Conservation (phyloP, 768 basidiomycete species). For the Pholiota conissans region DNA sequence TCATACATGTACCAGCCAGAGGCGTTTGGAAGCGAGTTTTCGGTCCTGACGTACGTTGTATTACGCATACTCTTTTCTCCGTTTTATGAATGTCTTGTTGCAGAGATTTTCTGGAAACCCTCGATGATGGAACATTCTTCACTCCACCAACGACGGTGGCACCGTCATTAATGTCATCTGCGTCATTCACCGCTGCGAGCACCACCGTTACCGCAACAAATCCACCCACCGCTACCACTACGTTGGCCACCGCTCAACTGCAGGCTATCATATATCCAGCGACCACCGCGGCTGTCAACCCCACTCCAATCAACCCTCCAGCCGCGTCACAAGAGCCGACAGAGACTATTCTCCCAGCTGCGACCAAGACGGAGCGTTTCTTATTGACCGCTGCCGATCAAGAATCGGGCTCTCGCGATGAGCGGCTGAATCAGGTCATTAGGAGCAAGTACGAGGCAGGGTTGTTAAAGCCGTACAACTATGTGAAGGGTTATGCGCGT, state of each 20-base stretch:
- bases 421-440: constrained; percentile 88
- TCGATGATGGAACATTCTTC: constrained; percentile 84
- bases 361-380: constrained; percentile 85
- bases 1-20: constrained; percentile 73
- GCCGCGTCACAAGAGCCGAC: constrained; percentile 33
- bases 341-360: constrained; percentile 63
- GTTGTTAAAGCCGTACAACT: constrained; percentile 92
- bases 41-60: constrained; percentile 67
- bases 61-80: not conserved
- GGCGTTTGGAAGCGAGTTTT: constrained; percentile 79
- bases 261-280: constrained; percentile 13
- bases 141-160: constrained; percentile 54
- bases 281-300: constrained; percentile 4
- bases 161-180: constrained; percentile 49
- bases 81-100: constrained; percentile 3
- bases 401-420: constrained; percentile 85
- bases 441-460: constrained; percentile 97
- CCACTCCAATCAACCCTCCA: constrained; percentile 10
- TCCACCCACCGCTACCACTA: constrained; percentile 2
- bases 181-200: constrained; percentile 24
- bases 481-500: constrained; percentile 92
- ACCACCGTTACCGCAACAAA: constrained; percentile 3
- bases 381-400: constrained; percentile 94
- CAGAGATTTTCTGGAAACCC: constrained; percentile 86
- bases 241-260: constrained; percentile 11